Conservation (phyloP, 2,329 filamentous ascomycete species). For the Talaromyces pinophilus region DNA sequence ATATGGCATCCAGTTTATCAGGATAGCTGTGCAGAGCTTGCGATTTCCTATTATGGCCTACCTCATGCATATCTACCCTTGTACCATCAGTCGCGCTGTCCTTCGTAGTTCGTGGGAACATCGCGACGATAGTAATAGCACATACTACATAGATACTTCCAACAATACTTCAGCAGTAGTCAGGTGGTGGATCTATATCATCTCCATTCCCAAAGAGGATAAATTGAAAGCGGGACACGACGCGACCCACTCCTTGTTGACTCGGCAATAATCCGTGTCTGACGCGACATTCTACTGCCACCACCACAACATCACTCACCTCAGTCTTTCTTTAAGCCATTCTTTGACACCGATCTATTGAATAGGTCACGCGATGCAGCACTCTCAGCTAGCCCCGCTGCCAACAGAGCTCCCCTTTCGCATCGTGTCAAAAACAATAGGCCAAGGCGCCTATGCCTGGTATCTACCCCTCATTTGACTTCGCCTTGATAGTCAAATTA, state of each 20-base stretch:
- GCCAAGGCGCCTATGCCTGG: conserved; percentile 96
- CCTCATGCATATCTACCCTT: no score
- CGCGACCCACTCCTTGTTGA: conserved; percentile 28
- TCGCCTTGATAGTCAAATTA: no score
- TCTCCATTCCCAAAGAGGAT: conserved; percentile 34
- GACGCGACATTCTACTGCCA: background rate
- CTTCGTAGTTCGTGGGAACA: no score
- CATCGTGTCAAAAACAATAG: conserved; percentile 94
- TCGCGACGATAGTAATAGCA: no score
- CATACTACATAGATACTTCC: no score
- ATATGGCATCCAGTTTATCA: no score
- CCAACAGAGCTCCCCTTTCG: conserved; percentile 85
- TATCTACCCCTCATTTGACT: conserved; percentile 40
- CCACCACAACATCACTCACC: background rate
- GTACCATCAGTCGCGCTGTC: no score
- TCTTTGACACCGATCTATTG: background rate
- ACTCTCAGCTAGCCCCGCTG: conserved; percentile 87
- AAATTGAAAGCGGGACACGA: conserved; percentile 34
- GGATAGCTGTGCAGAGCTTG: no score
- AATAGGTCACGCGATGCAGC: conserved; percentile 49
- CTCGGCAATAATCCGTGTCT: conserved; percentile 15
- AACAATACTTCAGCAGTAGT: no score
- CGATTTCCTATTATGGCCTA: no score
- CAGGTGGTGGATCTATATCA: background rate
- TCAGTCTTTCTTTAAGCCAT: background rate